A percentile compares a stretch with the other conserved stretches of the same genome.
phyloP scores from a whole-genome alignment of 2,329 filamentous ascomycete genomes.

The Graphiopsis chlorocephala region DNA sequence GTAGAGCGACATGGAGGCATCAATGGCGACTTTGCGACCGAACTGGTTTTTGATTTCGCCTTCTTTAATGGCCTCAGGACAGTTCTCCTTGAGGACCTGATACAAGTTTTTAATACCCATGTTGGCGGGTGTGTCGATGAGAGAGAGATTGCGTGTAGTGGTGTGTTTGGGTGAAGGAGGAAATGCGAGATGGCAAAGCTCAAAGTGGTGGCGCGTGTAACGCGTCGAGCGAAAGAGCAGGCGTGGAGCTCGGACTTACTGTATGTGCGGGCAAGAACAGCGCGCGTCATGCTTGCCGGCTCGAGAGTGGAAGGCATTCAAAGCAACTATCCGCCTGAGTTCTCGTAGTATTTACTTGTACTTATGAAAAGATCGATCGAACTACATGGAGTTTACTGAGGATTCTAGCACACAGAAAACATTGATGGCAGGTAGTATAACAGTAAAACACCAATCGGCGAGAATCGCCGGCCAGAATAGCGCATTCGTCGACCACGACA shows the following conservation, averaged over 20 bases:
- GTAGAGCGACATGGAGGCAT: constrained; percentile 91
- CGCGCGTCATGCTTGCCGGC: background rate
- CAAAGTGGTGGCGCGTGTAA: constrained; percentile 5
- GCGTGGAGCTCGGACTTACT: background rate
- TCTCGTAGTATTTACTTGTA: background rate
- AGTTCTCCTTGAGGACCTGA: constrained; percentile 59
- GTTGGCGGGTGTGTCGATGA: constrained; percentile 18
- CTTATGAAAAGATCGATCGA: background rate
- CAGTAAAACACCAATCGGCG: background rate
- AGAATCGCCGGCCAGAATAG: background rate
- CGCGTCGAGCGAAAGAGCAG: constrained; percentile 1
- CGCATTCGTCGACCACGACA: background rate
- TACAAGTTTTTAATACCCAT: constrained; percentile 45
- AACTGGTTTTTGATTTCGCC: constrained; percentile 99
- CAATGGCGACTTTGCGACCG: constrained; percentile 75
- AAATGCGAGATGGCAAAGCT: constrained; percentile 4
- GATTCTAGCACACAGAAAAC: background rate
- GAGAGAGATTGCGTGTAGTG: constrained; percentile 17
- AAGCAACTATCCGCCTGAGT: background rate
- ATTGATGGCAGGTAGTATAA: background rate
- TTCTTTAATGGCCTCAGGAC: constrained; percentile 91
- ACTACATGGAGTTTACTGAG: too few species aligned
- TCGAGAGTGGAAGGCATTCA: background rate
- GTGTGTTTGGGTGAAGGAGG: background rate
- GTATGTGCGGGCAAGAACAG: background rate